These are phyloP conservation scores for Oenanthe javanica DNA, from an alignment of 140 eudicot genomes.

Conservation along the genomic window DNA sequence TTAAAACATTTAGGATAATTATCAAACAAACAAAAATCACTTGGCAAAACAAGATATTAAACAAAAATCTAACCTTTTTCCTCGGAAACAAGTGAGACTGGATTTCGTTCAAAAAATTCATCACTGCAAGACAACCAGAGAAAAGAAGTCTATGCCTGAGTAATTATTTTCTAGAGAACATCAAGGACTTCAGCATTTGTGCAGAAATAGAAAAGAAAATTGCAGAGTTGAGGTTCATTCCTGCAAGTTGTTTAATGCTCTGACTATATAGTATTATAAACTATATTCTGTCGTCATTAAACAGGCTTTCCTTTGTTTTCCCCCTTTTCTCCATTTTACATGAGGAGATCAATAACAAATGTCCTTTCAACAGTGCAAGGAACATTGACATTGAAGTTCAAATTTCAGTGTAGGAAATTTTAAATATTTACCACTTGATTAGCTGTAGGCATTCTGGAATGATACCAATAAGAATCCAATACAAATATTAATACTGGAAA, in stretches of 20 bases:
- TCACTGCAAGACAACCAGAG: constrained; percentile 4
- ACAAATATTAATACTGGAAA: not conserved
- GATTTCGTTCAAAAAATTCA: not conserved
- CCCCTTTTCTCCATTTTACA: not conserved
- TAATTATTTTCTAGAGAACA: not conserved
- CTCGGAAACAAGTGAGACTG: constrained; percentile 2
- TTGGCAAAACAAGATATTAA: not conserved
- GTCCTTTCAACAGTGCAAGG: not conserved
- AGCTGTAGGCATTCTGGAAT: not conserved
- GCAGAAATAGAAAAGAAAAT: not conserved
- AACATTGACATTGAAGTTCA: not conserved
- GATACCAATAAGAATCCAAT: not conserved
- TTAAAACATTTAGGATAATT: not conserved
- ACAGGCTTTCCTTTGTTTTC: not conserved
- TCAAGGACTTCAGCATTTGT: not conserved
- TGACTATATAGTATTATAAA: not conserved
- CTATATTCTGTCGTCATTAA: not conserved
- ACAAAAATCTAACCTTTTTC: constrained; percentile 6
- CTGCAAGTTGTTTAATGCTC: not conserved
- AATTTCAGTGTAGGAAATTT: not conserved
- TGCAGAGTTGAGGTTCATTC: not conserved
- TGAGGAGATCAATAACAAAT: not conserved
- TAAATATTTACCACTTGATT: not conserved
- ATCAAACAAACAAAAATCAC: not conserved
- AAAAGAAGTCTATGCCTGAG: not conserved